phyloP scores from a whole-genome alignment of 2,329 filamentous ascomycete species.

The Epichloe coenophiala region DNA sequence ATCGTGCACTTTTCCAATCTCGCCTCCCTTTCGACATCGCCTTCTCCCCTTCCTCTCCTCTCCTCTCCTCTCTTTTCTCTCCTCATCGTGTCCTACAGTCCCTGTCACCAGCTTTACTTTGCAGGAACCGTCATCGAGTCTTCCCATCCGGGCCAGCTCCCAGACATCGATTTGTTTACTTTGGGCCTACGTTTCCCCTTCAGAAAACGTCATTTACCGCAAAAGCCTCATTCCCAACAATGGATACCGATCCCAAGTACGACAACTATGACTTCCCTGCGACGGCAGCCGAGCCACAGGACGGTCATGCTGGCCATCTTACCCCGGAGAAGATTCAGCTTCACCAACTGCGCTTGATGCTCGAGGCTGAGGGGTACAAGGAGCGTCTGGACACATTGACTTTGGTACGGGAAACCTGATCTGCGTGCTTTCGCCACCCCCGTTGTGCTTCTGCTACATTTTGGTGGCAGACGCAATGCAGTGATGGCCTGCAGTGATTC shows the following conservation, averaged over 20 bases:
- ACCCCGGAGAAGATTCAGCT: slow-evolving; percentile 79
- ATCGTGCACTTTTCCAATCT: not conserved
- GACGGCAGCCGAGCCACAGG: slow-evolving; percentile 52
- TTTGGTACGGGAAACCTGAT: slow-evolving; percentile 43
- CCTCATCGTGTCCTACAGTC: not conserved
- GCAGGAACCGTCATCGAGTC: not conserved
- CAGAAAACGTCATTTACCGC: slow-evolving; percentile 1
- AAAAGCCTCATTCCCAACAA: slow-evolving; percentile 16
- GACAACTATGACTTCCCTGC: slow-evolving; percentile 92
- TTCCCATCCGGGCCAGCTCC: not conserved
- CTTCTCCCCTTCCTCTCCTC: not conserved
- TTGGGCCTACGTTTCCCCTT: not conserved
- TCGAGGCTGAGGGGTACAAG: slow-evolving; percentile 72
- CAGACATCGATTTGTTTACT: not conserved
- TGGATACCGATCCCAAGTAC: slow-evolving; percentile 74
- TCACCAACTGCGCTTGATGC: slow-evolving; percentile 66
- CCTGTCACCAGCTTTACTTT: not conserved
- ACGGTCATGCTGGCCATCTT: slow-evolving; percentile 79
- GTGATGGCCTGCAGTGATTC: too few relatives aligned
- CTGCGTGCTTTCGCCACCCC: not conserved
- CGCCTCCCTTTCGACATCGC: not conserved
- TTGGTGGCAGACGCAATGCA: not conserved
- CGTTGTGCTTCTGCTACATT: not conserved
- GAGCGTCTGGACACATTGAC: slow-evolving; percentile 86
- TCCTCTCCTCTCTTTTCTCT: not conserved